Base-by-base conservation (phyloP, 1,284 basidiomycete species). In the Pascua sp. region DNA sequence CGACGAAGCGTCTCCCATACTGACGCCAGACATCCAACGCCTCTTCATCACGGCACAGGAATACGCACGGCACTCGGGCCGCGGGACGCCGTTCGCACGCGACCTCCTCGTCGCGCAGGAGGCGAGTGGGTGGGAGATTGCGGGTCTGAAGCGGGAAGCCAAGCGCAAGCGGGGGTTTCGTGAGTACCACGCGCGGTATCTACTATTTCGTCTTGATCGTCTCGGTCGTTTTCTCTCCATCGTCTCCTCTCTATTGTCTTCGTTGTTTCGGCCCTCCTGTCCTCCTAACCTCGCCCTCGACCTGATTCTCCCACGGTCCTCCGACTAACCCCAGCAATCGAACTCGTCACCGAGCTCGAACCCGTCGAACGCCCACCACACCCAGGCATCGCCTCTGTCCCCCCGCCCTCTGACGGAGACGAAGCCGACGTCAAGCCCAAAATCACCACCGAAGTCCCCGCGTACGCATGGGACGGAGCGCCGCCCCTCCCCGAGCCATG, bases 401-500 rank as follows among this genome's bases (percentile, higher is more conserved):
- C 24, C 16, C 61, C 10, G 49, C 45, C 18, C 17, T 62, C 61
- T 15, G 52, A 50, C 8, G 45, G 40, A 5, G 44, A 40, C 24
- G 61, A 32, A 32, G 24, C 24, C 24, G 24, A 62, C 52, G 57
- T 54, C 36, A 59, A 59, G 37, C 61, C 61, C 7, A 45, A 41
- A 11, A 42, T 59, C 1, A 11, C 4, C 7, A 41, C 24, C 24
- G 24, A 42, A 11, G 16, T 51, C 12, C 62, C 62, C 24, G 52
- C 54, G 15, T 68, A 68, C 49, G 69, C 70, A 12, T 69, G 62
- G 52, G 70, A 69, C 15, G 67, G 71, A 48, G 66, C 66, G 11
- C 73, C 71, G 2, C 44, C 55, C 3, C 52, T 73, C 12, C 73
- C 73, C 11, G 57, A 60, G 2, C 66, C 62, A 50, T 73, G 71